These are phyloP conservation scores for Stachybotrys elegans DNA, from an alignment of 2,329 filamentous ascomycete species.

Conservation along the genomic window DNA sequence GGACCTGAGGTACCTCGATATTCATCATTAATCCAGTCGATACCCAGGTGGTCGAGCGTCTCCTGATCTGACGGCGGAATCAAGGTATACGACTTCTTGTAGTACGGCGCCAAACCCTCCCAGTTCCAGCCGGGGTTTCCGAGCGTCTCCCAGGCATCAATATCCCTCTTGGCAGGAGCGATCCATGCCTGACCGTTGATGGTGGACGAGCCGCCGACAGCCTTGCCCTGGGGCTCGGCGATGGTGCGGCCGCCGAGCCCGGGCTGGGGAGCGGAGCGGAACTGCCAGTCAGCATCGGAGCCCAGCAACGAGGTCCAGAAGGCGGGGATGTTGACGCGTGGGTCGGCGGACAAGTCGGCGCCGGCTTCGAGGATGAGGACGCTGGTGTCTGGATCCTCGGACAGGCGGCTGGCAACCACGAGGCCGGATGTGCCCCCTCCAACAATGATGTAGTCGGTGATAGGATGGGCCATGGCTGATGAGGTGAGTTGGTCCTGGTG, in stretches of 20 bases:
- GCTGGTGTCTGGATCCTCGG: conserved; percentile 13
- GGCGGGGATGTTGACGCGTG: conserved; percentile 17
- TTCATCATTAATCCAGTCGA: conserved; percentile 3
- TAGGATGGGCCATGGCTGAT: too few species aligned
- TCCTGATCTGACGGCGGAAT: background rate
- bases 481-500: too few species aligned
- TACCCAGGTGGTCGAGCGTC: conserved; percentile 3
- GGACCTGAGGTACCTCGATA: conserved; percentile 1
- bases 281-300: conserved; percentile 19
- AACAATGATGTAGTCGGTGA: conserved; percentile 17
- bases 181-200: conserved; percentile 17
- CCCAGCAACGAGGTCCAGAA: conserved; percentile 17
- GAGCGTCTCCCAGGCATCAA: conserved; percentile 20
- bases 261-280: conserved; percentile 14
- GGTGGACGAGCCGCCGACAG: conserved; percentile 19
- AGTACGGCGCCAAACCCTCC: conserved; percentile 7
- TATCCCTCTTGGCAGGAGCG: conserved; percentile 11
- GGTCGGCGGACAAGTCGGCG: conserved; percentile 17
- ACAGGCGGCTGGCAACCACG: conserved; percentile 21
- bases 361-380: conserved; percentile 25
- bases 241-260: conserved; percentile 13
- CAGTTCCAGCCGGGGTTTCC: conserved; percentile 23
- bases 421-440: conserved; percentile 24
- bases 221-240: conserved; percentile 12
- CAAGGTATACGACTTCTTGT: background rate